Conservation (phyloP, 805 yeast species). For the Wickerhamiella spandovensis region DNA sequence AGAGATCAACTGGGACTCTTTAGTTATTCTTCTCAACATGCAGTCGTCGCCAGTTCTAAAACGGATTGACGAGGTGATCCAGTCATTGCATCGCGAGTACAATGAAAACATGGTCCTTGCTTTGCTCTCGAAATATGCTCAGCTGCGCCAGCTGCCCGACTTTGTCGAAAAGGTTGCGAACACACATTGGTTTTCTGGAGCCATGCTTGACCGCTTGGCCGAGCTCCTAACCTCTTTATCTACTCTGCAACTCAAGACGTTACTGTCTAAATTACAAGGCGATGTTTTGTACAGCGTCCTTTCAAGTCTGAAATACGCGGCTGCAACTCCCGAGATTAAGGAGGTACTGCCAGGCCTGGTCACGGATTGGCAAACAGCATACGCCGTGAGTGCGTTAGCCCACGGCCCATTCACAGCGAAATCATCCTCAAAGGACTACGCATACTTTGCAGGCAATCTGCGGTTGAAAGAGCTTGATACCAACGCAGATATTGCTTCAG, state of each 20-base stretch:
- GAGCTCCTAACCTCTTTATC: constrained; percentile 8
- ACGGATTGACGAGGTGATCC: background rate
- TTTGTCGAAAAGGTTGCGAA: background rate
- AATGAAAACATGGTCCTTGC: background rate
- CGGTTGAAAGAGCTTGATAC: background rate
- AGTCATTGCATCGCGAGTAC: background rate
- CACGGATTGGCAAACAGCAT: background rate
- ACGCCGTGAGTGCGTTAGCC: background rate
- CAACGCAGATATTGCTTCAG: background rate
- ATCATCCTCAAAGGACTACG: background rate
- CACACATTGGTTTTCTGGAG: background rate
- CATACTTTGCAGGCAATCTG: background rate
- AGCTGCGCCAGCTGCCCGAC: constrained; percentile 3
- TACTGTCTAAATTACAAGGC: background rate
- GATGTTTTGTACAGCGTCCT: background rate
- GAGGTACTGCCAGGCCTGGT: background rate
- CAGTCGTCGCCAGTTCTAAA: background rate
- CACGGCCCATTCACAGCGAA: background rate
- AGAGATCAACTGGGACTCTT: background rate
- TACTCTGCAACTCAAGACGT: constrained; percentile 5
- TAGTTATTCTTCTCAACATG: background rate
- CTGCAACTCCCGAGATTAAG: background rate
- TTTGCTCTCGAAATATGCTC: background rate
- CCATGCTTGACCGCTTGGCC: background rate
- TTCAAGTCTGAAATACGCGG: background rate